Percentiles rank a stretch among this genome's conserved stretches.
phyloP scores from a whole-genome alignment of 2,329 filamentous ascomycete species.

The Pestalotiopsis sp. region DNA sequence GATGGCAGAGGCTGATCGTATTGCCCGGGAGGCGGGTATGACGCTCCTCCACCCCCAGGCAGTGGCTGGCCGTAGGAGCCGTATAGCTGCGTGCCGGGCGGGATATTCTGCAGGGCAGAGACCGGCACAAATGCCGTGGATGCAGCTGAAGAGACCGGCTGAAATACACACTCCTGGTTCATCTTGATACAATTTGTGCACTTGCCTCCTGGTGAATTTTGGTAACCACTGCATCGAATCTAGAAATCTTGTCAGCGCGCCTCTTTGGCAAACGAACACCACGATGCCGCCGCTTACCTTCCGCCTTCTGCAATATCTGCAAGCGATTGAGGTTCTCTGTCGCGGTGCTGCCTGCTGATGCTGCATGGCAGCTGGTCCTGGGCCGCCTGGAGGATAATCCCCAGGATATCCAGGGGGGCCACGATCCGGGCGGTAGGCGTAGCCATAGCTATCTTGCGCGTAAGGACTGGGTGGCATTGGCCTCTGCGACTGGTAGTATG shows the following conservation, averaged over 20 bases:
- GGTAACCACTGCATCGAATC: constrained; percentile 63
- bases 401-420: constrained; percentile 25
- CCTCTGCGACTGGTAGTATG: constrained; percentile 22
- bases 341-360: constrained; percentile 56
- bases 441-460: constrained; percentile 25
- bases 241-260: constrained; percentile 31
- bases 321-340: constrained; percentile 61
- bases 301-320: constrained; percentile 60
- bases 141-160: constrained; percentile 56
- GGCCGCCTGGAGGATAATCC: constrained; percentile 32
- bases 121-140: constrained; percentile 61
- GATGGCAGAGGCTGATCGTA: constrained; percentile 35
- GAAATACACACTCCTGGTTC: constrained; percentile 62
- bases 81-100: constrained; percentile 56
- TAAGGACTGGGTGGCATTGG: constrained; percentile 18
- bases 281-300: constrained; percentile 43
- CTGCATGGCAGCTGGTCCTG: constrained; percentile 37
- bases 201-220: constrained; percentile 58
- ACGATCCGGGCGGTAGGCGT: constrained; percentile 33
- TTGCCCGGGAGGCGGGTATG: constrained; percentile 20
- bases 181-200: constrained; percentile 63
- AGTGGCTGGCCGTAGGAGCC: constrained; percentile 60
- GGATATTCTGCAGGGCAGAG: constrained; percentile 57
- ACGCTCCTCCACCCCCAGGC: constrained; percentile 27
- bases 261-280: constrained; percentile 14